Evolutionary conservation across 495 filamentous ascomycete species (phyloP).

Genomic region (Saxophila tyrrhenica): DNA sequence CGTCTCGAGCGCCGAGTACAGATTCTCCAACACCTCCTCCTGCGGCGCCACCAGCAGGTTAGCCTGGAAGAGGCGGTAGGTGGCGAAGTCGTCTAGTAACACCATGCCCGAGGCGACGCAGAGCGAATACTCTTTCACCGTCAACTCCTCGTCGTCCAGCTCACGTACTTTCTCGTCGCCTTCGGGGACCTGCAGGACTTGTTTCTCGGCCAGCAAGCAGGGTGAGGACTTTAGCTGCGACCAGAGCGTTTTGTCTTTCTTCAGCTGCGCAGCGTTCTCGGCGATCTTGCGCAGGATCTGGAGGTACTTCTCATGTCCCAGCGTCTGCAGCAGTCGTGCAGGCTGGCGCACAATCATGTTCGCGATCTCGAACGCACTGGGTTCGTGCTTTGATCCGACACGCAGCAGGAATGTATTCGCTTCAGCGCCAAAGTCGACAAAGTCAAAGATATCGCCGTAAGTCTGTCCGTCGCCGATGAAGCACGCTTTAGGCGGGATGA

Average conservation of each 20-base stretch:
- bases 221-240: constrained; percentile 60
- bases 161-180: constrained; percentile 25
- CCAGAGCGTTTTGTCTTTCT: constrained; percentile 65
- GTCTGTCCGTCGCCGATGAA: constrained; percentile 64
- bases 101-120: constrained; percentile 58
- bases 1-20: constrained; percentile 61
- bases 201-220: constrained; percentile 70
- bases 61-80: constrained; percentile 72
- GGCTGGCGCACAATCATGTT: constrained; percentile 67
- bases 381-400: constrained; percentile 81
- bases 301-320: constrained; percentile 78
- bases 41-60: constrained; percentile 73
- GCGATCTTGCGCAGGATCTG: constrained; percentile 66
- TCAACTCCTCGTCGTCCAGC: constrained; percentile 57
- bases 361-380: constrained; percentile 74
- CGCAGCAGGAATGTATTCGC: constrained; percentile 80
- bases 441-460: constrained; percentile 88
- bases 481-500: constrained; percentile 53
- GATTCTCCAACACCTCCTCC: constrained; percentile 72
- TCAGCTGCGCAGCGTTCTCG: constrained; percentile 54
- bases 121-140: constrained; percentile 67
- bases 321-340: constrained; percentile 59
- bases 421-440: constrained; percentile 80
- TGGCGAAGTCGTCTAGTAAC: constrained; percentile 76
- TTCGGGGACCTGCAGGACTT: constrained; percentile 41